Evolutionary conservation across 768 basidiomycete species (phyloP), one percentile per base, ranked within the genome.

Genomic region (Nidula microcarpa): DNA sequence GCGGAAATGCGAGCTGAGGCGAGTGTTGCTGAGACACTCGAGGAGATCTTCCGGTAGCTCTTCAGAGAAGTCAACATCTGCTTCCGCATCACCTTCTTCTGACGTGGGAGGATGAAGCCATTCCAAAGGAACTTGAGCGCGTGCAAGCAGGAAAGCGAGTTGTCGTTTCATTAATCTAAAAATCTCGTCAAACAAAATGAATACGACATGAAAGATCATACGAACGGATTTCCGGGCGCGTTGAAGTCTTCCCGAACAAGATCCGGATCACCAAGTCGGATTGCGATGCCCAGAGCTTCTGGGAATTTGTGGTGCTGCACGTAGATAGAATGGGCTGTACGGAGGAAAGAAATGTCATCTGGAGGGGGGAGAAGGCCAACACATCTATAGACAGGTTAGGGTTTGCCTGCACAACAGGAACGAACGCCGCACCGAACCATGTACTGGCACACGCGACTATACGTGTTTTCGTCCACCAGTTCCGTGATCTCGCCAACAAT

Each of bases 71-170:
- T 81, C 79, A 10, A 79, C 80, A 32, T 85, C 81, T 3, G 74
- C 73, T 8, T 79, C 80, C 33, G 70, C 83, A 14, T 81, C 81
- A 5, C 70, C 68, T 17, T 76, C 72, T 50, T 83, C 84, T 46
- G 69, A 68, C 16, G 73, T 62, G 9, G 82, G 74, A 6, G 82
- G 74, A 50, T 87, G 87, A 37, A 96, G 70, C 93, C 95, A 97
- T 63, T 94, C 89, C 33, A 94, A 68, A 9, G 94, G 94, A 52
- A 95, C 80, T 62, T 94, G 91, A 2, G 96, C 86, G 43, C 97
- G 90, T 8, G 95, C 94, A 47, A 99, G 85, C 61, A 97, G 78
- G 71, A 92, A 91, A 2, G 97, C 93, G 18, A 99, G 84, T 69
- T 99, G 97, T 34, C 91, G 89, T 67, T 88, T 90, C 97, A 98